Percentiles rank a stretch among this genome's conserved stretches.
phyloP scores from a whole-genome alignment of 768 basidiomycete genomes.

The Baorangia bicolor region DNA sequence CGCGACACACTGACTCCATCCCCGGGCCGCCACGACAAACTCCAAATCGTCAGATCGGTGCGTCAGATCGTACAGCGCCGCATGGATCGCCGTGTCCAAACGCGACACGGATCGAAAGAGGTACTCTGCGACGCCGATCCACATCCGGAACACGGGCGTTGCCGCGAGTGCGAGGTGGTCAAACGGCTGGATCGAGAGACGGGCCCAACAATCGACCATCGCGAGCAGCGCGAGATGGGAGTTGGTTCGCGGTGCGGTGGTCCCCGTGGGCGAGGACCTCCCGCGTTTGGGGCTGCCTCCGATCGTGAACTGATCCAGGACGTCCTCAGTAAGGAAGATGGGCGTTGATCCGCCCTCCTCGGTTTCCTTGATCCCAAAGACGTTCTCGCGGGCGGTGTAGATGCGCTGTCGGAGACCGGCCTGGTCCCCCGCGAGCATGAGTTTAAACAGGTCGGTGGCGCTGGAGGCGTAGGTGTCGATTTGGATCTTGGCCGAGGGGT shows the following conservation, averaged over 20 bases:
- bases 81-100: conserved; percentile 68
- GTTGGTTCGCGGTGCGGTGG: conserved; percentile 48
- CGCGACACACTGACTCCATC: conserved; percentile 94
- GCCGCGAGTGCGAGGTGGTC: conserved; percentile 90
- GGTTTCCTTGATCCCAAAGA: conserved; percentile 58
- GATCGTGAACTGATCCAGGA: conserved; percentile 89
- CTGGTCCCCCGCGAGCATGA: conserved; percentile 74
- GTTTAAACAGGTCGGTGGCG: conserved; percentile 88
- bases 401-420: conserved; percentile 65
- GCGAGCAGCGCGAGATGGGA: conserved; percentile 93
- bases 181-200: conserved; percentile 83
- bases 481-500: conserved; percentile 83
- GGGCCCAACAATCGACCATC: conserved; percentile 98
- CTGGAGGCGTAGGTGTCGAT: conserved; percentile 90
- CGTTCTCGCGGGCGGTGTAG: conserved; percentile 66
- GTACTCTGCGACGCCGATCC: conserved; percentile 96
- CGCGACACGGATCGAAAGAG: conserved; percentile 73
- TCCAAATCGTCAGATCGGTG: conserved; percentile 90
- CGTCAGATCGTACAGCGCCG: conserved; percentile 71
- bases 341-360: conserved; percentile 40
- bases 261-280: conserved; percentile 8
- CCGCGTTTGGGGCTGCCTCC: conserved; percentile 39
- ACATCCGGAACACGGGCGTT: conserved; percentile 93
- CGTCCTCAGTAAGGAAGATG: conserved; percentile 79
- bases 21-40: conserved; percentile 89